Conservation (phyloP, 1,284 basidiomycete species). For the Ceratorhiza oryzae-sativae region DNA sequence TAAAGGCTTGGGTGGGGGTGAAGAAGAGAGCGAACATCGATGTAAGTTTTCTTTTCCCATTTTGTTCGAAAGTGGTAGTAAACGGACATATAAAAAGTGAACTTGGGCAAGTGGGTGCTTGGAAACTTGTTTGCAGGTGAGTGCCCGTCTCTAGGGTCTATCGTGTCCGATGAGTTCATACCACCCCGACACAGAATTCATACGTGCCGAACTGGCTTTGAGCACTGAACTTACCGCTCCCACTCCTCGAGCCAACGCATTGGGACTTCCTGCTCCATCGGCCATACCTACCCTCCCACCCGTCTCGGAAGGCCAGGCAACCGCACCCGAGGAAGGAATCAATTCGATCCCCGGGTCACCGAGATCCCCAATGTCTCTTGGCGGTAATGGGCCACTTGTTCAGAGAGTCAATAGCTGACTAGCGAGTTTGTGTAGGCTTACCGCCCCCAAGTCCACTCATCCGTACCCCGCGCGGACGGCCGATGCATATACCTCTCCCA, state of each 20-base stretch:
- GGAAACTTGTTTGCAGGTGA: constrained; percentile 70
- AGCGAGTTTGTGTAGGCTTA: neutral
- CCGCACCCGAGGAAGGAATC: constrained; percentile 11
- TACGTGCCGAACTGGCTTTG: constrained; percentile 37
- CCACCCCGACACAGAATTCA: constrained; percentile 36
- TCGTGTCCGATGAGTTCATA: neutral
- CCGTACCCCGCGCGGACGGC: constrained; percentile 6
- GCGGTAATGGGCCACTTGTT: neutral
- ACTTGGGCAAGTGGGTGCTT: constrained; percentile 81
- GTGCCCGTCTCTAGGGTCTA: neutral
- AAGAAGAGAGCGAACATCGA: constrained; percentile 64
- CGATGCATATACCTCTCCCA: constrained; percentile 22
- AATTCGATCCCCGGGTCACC: constrained; percentile 27
- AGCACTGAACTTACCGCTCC: constrained; percentile 23
- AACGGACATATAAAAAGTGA: constrained; percentile 61
- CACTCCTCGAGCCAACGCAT: constrained; percentile 15
- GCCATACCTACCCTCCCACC: constrained; percentile 16
- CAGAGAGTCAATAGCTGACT: neutral
- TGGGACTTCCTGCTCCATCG: constrained; percentile 1
- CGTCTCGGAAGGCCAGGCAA: constrained; percentile 7
- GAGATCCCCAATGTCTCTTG: constrained; percentile 15
- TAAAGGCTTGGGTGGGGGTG: constrained; percentile 54
- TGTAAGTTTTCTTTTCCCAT: constrained; percentile 59
- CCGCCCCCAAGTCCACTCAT: constrained; percentile 18
- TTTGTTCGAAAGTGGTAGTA: constrained; percentile 31